Conservation (phyloP, 2,329 filamentous ascomycete species). For the Aspergillus amoenus region DNA sequence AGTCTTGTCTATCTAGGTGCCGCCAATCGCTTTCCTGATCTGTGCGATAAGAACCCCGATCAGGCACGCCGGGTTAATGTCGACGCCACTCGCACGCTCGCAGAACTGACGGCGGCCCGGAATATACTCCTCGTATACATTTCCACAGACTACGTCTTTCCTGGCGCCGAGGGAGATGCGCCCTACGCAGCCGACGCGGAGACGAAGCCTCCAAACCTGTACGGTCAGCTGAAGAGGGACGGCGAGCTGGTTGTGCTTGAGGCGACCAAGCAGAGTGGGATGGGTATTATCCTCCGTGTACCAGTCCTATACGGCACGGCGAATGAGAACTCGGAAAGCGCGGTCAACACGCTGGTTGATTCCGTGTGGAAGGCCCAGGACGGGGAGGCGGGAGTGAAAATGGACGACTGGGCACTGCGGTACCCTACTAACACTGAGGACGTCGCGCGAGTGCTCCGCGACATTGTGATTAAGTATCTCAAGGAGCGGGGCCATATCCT, state of each 20-base stretch:
- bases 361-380: constrained; percentile 72
- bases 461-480: constrained; percentile 70
- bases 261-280: constrained; percentile 53
- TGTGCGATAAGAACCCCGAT: constrained; percentile 75
- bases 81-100: constrained; percentile 66
- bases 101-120: constrained; percentile 62
- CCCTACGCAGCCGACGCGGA: constrained; percentile 69
- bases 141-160: constrained; percentile 76
- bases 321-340: constrained; percentile 70
- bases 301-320: constrained; percentile 82
- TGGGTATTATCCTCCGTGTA: constrained; percentile 72
- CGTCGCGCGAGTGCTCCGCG: constrained; percentile 73
- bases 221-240: constrained; percentile 71
- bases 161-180: constrained; percentile 76
- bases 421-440: constrained; percentile 91
- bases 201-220: constrained; percentile 74
- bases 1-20: constrained; percentile 57
- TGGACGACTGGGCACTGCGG: constrained; percentile 82
- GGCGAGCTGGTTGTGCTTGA: constrained; percentile 70
- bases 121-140: constrained; percentile 57
- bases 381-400: constrained; percentile 60
- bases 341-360: constrained; percentile 79
- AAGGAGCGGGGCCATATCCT: constrained; percentile 48
- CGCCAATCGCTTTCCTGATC: constrained; percentile 84
- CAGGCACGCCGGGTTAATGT: constrained; percentile 74